Conservation (phyloP, 164 flowering plant species). For the grape (Vitis vinifera) region DNA sequence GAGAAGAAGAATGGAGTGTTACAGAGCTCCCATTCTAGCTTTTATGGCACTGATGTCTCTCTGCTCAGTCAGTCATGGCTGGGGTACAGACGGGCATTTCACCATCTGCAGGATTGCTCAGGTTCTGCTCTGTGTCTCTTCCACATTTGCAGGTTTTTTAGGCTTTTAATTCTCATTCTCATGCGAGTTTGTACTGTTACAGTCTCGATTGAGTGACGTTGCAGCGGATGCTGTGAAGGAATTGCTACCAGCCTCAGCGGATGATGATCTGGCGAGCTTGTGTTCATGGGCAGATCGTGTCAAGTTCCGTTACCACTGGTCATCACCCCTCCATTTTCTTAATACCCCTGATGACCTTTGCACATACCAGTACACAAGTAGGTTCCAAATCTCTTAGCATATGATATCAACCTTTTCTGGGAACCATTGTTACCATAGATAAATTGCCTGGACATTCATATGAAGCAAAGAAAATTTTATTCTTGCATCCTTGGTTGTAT, state of each 20-base stretch:
- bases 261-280: slow-evolving; percentile 55
- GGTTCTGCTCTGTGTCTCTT: slow-evolving; percentile 22
- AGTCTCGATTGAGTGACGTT: slow-evolving; percentile 60
- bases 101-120: slow-evolving; percentile 68
- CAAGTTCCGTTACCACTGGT: slow-evolving; percentile 76
- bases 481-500: no score
- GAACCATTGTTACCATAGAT: not conserved
- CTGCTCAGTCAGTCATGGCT: slow-evolving; percentile 43
- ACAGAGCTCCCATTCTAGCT: slow-evolving; percentile 9
- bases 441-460: not conserved
- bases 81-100: slow-evolving; percentile 77
- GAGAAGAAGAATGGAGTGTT: slow-evolving; percentile 17
- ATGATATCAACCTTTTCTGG: not conserved
- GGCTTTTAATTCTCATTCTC: not conserved
- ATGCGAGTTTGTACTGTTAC: slow-evolving; percentile 7
- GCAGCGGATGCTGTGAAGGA: slow-evolving; percentile 67
- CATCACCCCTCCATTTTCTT: slow-evolving; percentile 75
- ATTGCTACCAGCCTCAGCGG: slow-evolving; percentile 60
- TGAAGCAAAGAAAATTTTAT: no score
- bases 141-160: no score
- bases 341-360: slow-evolving; percentile 78
- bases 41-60: slow-evolving; percentile 24
- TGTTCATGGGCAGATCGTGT: slow-evolving; percentile 88
- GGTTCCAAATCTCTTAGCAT: slow-evolving; percentile 9
- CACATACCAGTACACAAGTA: slow-evolving; percentile 62